These are phyloP conservation scores for Aspergillus sp. DNA, from an alignment of 2,329 filamentous ascomycete genomes.

Conservation along the genomic window DNA sequence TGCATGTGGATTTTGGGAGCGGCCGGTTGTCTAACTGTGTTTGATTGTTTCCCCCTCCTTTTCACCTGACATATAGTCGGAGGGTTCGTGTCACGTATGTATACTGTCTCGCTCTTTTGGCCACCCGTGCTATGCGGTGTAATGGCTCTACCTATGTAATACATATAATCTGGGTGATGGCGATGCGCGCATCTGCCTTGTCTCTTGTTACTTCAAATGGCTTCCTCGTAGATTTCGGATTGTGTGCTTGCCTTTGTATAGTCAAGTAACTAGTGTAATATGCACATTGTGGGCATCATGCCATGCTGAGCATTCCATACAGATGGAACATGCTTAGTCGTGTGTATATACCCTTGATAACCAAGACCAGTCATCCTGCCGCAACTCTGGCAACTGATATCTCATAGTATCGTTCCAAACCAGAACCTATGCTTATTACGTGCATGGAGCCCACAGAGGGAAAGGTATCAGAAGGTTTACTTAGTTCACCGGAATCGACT, in stretches of 20 bases:
- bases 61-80: constrained; percentile 22
- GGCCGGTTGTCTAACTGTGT: constrained; percentile 11
- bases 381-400: too few relatives aligned
- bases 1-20: constrained; percentile 29
- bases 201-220: not conserved
- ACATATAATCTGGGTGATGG: constrained; percentile 2
- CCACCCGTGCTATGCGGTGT: constrained; percentile 15
- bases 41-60: constrained; percentile 6
- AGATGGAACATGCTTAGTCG: too few relatives aligned
- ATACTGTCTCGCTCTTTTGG: constrained; percentile 13
- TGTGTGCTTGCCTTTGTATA: not conserved
- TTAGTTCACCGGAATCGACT: too few relatives aligned
- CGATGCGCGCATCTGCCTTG: not conserved
- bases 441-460: too few relatives aligned
- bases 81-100: constrained; percentile 22
- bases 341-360: too few relatives aligned
- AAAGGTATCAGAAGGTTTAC: too few relatives aligned
- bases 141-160: not conserved
- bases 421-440: too few relatives aligned
- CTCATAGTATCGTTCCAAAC: too few relatives aligned
- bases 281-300: too few relatives aligned
- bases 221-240: not conserved
- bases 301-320: too few relatives aligned
- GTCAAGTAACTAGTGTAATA: too few relatives aligned
- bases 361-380: too few relatives aligned